These are phyloP conservation scores for Knoxdaviesia capensis DNA, from an alignment of 2,329 filamentous ascomycete species.

Conservation along the genomic window DNA sequence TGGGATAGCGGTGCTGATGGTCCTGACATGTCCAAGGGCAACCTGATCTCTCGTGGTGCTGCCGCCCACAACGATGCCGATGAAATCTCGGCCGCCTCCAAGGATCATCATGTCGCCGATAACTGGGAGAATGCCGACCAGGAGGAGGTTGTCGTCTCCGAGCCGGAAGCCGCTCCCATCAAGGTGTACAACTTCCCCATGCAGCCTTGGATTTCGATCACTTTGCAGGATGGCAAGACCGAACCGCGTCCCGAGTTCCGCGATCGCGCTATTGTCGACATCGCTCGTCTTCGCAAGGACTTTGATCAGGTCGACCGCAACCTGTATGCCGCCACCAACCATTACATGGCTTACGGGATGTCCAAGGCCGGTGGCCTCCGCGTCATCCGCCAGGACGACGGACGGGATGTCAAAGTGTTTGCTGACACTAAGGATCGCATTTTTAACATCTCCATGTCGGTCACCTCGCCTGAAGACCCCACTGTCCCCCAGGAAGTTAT, in stretches of 20 bases:
- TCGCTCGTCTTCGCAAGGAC: conserved; percentile 88
- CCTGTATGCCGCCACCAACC: conserved; percentile 70
- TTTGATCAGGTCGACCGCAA: conserved; percentile 96
- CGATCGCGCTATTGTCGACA: conserved; percentile 70
- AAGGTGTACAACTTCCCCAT: conserved; percentile 91
- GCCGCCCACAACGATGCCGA: not conserved
- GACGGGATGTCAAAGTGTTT: conserved; percentile 80
- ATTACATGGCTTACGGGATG: conserved; percentile 87
- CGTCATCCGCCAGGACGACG: conserved; percentile 86
- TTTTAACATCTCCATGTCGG: conserved; percentile 78
- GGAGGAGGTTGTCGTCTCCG: conserved; percentile 42
- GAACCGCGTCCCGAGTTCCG: conserved; percentile 45
- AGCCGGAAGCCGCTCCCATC: conserved; percentile 46
- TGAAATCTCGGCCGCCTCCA: not conserved
- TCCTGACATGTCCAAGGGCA: too few relatives aligned
- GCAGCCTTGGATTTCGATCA: conserved; percentile 86
- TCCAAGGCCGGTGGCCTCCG: conserved; percentile 83
- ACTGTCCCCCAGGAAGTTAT: conserved; percentile 50
- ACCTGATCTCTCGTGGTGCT: not conserved
- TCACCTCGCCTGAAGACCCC: conserved; percentile 18
- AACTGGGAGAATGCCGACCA: conserved; percentile 82
- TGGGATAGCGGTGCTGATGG: too few relatives aligned
- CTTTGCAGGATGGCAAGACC: conserved; percentile 38
- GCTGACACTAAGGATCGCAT: conserved; percentile 81
- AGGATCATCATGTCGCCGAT: conserved; percentile 35